Evolutionary conservation across 2,329 filamentous ascomycete species (phyloP).

Genomic region (Aureobasidium sp.): DNA sequence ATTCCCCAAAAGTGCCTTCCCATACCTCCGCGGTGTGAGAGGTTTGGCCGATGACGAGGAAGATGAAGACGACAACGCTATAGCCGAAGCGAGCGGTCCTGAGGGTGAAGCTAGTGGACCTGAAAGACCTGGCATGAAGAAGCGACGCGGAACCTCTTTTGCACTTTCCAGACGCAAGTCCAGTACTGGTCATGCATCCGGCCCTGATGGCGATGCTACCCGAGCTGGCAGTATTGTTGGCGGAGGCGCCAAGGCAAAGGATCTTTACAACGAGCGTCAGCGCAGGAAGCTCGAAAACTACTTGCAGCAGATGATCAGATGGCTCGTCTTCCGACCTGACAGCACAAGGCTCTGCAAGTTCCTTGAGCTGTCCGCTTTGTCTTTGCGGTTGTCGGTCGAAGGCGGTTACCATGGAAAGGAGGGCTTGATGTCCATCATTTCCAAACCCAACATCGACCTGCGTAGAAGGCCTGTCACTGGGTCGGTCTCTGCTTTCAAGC

Average conservation of each 20-base stretch:
- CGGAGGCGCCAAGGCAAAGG: conserved; percentile 28
- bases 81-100: conserved; percentile 43
- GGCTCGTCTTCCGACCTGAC: conserved; percentile 92
- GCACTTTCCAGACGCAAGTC: conserved; percentile 51
- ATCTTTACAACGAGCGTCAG: conserved; percentile 69
- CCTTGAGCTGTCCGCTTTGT: conserved; percentile 85
- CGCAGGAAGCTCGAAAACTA: conserved; percentile 82
- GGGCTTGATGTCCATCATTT: conserved; percentile 85
- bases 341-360: conserved; percentile 96
- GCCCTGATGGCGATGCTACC: neutral
- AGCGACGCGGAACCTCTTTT: conserved; percentile 45
- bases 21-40: conserved; percentile 71
- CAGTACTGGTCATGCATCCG: conserved; percentile 30
- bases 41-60: conserved; percentile 53
- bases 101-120: conserved; percentile 63
- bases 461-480: conserved; percentile 14
- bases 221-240: conserved; percentile 32
- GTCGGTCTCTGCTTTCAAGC: conserved; percentile 1
- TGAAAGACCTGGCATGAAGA: conserved; percentile 46
- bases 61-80: conserved; percentile 56
- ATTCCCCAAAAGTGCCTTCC: conserved; percentile 83
- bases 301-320: conserved; percentile 85
- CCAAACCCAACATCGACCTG: conserved; percentile 54
- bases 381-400: conserved; percentile 86
- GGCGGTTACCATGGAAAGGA: conserved; percentile 98